Percentiles rank a stretch among this genome's conserved stretches.
Evolutionary conservation across 1,139 yeast genomes (phyloP).

Genomic region (Taphrina deformans): DNA sequence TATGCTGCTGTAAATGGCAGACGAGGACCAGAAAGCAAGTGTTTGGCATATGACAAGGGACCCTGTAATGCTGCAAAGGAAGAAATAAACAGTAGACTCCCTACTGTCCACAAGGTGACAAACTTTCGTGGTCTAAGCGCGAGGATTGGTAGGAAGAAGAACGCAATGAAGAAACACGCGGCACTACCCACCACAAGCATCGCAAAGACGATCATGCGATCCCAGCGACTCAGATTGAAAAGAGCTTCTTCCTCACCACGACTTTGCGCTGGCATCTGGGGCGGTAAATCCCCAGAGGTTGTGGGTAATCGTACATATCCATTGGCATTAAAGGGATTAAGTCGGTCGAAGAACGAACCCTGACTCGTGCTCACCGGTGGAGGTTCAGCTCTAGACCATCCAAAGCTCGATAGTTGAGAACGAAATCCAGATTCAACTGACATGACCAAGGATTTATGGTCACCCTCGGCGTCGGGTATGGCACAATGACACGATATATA

Average conservation of each 20-base stretch:
- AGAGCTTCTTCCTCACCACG: constrained; percentile 31
- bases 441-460: neutral
- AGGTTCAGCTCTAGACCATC: constrained; percentile 28
- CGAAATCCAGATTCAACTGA: constrained; percentile 23
- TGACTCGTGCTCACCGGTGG: constrained; percentile 19
- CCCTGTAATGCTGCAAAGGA: constrained; percentile 94
- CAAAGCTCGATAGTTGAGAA: constrained; percentile 21
- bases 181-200: constrained; percentile 74
- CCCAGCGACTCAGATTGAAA: constrained; percentile 50
- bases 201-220: constrained; percentile 73
- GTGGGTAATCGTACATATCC: constrained; percentile 27
- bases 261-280: constrained; percentile 29
- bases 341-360: constrained; percentile 19
- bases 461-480: too few relatives aligned
- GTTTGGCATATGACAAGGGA: constrained; percentile 73
- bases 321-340: constrained; percentile 19
- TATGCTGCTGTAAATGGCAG: constrained; percentile 77
- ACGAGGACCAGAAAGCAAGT: constrained; percentile 72
- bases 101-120: constrained; percentile 68
- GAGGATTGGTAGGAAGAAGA: constrained; percentile 81
- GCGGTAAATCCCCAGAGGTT: constrained; percentile 13
- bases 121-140: constrained; percentile 81
- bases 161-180: constrained; percentile 77
- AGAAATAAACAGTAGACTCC: constrained; percentile 77
- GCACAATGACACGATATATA: too few relatives aligned